A percentile compares a stretch with the other conserved stretches of the same genome.
These are phyloP conservation scores for Xylariaceae sp. DNA, from an alignment of 2,329 filamentous ascomycete genomes.

Conservation along the genomic window DNA sequence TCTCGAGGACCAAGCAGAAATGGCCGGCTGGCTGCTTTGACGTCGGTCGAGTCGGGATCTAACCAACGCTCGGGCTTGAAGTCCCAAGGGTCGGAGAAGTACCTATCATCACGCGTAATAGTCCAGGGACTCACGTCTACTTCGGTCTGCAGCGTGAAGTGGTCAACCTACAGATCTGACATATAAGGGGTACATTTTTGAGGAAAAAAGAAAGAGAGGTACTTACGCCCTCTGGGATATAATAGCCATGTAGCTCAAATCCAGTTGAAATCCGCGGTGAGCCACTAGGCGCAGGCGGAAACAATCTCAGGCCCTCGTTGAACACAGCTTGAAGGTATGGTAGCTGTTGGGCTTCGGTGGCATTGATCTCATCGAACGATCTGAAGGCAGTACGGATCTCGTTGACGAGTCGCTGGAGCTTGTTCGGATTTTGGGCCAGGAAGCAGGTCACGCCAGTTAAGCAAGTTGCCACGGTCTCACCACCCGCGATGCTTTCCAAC, in stretches of 20 bases:
- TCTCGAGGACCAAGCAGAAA: neutral
- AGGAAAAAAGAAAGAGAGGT: neutral
- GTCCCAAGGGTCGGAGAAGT: neutral
- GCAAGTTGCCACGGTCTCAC: conserved; percentile 56
- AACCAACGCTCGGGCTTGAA: neutral
- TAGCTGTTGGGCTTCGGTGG: conserved; percentile 32
- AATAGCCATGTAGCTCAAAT: neutral
- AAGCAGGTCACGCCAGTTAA: conserved; percentile 42
- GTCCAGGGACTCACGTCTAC: neutral
- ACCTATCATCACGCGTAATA: neutral
- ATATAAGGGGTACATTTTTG: neutral
- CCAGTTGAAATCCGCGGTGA: neutral
- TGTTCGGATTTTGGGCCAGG: conserved; percentile 38
- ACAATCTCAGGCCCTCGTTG: conserved; percentile 34
- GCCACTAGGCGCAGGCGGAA: neutral
- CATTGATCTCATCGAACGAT: conserved; percentile 38
- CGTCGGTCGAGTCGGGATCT: neutral
- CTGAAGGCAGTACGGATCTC: conserved; percentile 41
- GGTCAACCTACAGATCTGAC: neutral
- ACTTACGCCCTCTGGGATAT: neutral
- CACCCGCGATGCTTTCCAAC: conserved; percentile 51
- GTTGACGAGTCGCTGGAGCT: conserved; percentile 28
- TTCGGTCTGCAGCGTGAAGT: neutral
- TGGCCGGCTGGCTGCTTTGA: neutral
- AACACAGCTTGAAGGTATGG: conserved; percentile 44